Conservation (phyloP, 179 eudicot genomes). For the Camellia oleifera region DNA sequence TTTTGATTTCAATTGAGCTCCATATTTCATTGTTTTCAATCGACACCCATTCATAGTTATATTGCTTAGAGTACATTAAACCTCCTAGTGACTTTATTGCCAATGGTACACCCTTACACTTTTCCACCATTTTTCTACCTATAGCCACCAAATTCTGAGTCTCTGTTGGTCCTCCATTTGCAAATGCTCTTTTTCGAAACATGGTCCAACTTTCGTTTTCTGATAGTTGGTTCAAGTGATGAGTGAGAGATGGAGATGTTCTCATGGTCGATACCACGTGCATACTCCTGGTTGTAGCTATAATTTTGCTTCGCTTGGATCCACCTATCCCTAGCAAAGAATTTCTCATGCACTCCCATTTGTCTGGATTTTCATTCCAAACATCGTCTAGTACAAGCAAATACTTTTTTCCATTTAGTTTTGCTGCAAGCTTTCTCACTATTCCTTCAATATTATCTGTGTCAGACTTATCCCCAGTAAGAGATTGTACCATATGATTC, state of each 20-base stretch:
- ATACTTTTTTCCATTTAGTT: not conserved
- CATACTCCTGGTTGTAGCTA: not conserved
- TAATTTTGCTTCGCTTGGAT: not conserved
- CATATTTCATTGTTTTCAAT: not conserved
- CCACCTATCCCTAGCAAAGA: not conserved
- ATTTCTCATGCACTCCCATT: not conserved
- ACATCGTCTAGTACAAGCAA: not conserved
- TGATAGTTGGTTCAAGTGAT: not conserved
- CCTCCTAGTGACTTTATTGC: conserved; percentile 15
- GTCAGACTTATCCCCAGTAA: not conserved
- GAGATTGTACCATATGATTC: not conserved
- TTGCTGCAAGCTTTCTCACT: not conserved
- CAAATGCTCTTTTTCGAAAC: not conserved
- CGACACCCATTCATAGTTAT: not conserved
- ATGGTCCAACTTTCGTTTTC: not conserved
- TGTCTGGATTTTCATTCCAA: not conserved
- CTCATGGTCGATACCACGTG: not conserved
- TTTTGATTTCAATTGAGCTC: no score
- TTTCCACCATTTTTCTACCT: not conserved
- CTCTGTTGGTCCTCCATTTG: not conserved
- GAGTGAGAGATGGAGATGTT: not conserved
- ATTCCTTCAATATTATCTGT: not conserved
- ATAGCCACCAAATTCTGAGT: not conserved
- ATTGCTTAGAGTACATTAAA: not conserved
- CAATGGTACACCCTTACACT: conserved; percentile 18